A percentile compares a stretch with the other conserved stretches of the same genome.
These are phyloP conservation scores for Amaranthus tricolor DNA, from an alignment of 179 eudicot species.

Conservation along the genomic window DNA sequence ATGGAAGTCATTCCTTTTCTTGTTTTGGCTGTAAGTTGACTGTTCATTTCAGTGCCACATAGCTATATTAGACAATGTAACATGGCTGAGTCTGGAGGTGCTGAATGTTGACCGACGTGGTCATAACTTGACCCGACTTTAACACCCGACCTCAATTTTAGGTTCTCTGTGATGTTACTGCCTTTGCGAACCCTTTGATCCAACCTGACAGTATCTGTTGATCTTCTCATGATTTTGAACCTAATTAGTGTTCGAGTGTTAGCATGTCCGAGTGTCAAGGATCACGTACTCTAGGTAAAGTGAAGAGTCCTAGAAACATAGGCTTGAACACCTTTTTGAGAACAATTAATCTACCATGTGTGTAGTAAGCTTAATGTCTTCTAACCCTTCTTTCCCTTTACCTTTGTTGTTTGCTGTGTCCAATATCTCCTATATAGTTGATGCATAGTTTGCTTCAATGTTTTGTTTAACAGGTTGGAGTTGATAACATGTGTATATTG, in stretches of 20 bases:
- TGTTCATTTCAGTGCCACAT: not conserved
- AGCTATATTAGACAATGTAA: not conserved
- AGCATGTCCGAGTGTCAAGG: too few species aligned
- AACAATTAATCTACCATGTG: not conserved
- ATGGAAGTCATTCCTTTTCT: constrained; percentile 99
- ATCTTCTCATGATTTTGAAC: too few species aligned
- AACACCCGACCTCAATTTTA: too few species aligned
- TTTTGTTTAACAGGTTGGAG: constrained; percentile 70
- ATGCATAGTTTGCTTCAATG: constrained; percentile 14
- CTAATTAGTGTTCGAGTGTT: too few species aligned
- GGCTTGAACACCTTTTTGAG: not conserved
- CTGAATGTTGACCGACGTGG: too few species aligned
- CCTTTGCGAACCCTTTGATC: too few species aligned
- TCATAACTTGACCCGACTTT: too few species aligned
- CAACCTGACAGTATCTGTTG: too few species aligned
- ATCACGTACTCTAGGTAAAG: too few species aligned
- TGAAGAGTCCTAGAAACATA: too few species aligned
- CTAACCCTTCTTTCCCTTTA: not conserved
- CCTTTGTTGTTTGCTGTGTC: not conserved
- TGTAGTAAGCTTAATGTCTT: not conserved
- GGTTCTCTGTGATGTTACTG: too few species aligned
- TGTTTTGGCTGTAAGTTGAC: constrained; percentile 85
- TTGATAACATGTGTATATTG: constrained; percentile 97
- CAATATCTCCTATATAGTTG: not conserved
- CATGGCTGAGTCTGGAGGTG: too few species aligned